These are phyloP conservation scores for Scleromitrula shiraiana DNA, from an alignment of 2,329 filamentous ascomycete genomes.

Conservation along the genomic window DNA sequence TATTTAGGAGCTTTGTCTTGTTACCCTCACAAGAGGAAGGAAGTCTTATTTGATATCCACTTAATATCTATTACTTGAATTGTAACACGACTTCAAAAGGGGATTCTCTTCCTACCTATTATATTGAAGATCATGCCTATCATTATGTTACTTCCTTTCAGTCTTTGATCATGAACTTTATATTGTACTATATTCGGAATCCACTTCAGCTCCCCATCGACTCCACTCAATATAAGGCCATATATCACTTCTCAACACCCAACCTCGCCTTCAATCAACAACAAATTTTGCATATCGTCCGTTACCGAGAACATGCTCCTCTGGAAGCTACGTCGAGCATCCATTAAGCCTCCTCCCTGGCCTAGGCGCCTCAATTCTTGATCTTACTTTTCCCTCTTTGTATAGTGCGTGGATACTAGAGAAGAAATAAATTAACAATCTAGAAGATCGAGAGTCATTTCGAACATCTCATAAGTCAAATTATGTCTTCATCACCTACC, in stretches of 20 bases:
- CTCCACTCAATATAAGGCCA: conserved; percentile 11
- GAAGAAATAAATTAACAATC: background rate
- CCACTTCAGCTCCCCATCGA: conserved; percentile 3
- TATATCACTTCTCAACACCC: conserved; percentile 5
- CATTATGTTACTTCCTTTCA: too few relatives aligned
- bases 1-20: too few relatives aligned
- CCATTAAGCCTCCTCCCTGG: conserved; percentile 19
- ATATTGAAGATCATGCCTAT: too few relatives aligned
- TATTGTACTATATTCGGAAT: too few relatives aligned
- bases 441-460: background rate
- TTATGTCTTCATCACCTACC: conserved; percentile 1
- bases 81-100: too few relatives aligned
- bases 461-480: background rate
- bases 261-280: conserved; percentile 9
- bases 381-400: background rate
- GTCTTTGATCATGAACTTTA: too few relatives aligned
- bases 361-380: conserved; percentile 14
- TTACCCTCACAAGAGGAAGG: too few relatives aligned
- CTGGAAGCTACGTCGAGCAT: conserved; percentile 13
- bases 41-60: too few relatives aligned
- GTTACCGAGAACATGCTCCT: conserved; percentile 26
- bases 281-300: conserved; percentile 14
- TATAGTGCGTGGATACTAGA: background rate
- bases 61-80: too few relatives aligned
- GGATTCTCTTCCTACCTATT: too few relatives aligned